phyloP scores from a whole-genome alignment of 768 basidiomycete genomes.

The Pisolithus orientalis region DNA sequence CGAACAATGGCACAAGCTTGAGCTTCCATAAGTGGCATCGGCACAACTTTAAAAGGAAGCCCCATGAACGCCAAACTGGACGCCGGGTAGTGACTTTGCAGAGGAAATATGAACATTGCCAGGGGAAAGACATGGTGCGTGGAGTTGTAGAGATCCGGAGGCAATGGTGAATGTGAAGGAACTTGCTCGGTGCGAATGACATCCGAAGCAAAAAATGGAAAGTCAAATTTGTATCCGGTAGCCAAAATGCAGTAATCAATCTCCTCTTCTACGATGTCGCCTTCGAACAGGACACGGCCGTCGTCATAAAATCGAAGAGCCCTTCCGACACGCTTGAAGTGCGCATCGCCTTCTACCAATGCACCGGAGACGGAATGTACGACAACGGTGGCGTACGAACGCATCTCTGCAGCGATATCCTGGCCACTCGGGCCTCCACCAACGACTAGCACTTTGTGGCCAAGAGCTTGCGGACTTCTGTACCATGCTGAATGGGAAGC shows the following conservation, averaged over 20 bases:
- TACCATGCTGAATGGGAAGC: slow-evolving; percentile 69
- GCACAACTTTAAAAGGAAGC: slow-evolving; percentile 51
- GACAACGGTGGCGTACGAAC: slow-evolving; percentile 36
- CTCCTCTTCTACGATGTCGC: slow-evolving; percentile 45
- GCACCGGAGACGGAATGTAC: slow-evolving; percentile 49
- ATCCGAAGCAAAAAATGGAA: slow-evolving; percentile 50
- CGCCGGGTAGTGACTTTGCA: slow-evolving; percentile 40
- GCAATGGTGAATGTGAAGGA: slow-evolving; percentile 43
- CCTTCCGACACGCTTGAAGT: slow-evolving; percentile 36
- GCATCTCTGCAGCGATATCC: slow-evolving; percentile 62
- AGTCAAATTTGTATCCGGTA: slow-evolving; percentile 64
- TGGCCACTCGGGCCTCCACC: slow-evolving; percentile 60
- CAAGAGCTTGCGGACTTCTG: slow-evolving; percentile 40
- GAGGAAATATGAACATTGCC: slow-evolving; percentile 61
- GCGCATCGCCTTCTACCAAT: slow-evolving; percentile 24
- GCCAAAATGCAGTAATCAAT: slow-evolving; percentile 67
- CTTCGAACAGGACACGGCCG: slow-evolving; percentile 52
- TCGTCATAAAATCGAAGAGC: slow-evolving; percentile 35
- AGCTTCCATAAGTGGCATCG: slow-evolving; percentile 73
- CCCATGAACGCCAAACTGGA: slow-evolving; percentile 61
- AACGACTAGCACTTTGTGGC: slow-evolving; percentile 38
- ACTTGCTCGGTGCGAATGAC: slow-evolving; percentile 34
- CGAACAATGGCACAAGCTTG: slow-evolving; percentile 63
- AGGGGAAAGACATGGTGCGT: slow-evolving; percentile 66
- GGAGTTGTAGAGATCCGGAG: slow-evolving; percentile 53